Base-by-base conservation (phyloP, 805 yeast genomes). In the Metschnikowia cerradonensis region DNA sequence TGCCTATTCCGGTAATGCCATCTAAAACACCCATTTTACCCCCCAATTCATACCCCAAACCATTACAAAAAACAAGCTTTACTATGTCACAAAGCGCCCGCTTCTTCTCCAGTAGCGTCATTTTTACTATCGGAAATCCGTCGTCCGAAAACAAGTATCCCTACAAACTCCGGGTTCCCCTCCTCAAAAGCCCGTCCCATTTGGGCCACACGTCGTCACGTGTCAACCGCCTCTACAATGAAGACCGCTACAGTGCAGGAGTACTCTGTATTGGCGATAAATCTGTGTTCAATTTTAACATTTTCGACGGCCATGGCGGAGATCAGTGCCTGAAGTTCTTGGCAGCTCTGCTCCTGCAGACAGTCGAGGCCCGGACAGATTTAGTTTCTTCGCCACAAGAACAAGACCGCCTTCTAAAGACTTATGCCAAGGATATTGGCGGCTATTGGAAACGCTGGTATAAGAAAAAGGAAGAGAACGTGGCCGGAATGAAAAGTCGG, bases 281-380 rank as follows among this genome's bases (percentile, higher is more conserved):
- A 22, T 59, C 61, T 10, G 61, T 70, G 17, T 87, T 92, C 69
- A 82, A 81, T 57, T 83, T 88, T 60, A 81, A 82, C 42, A 78
- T 94, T 1, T 90, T 88, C 66, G 99, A 94, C 68, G 99, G 99
- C 8, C 99, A 94, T 68, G 99, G 98, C 6, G 96, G 96, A 20
- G 76, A 75, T 22, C 83, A 84, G 48, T 88, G 96, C 60, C 77
- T 90, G 42, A 76, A 72, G 22, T 86, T 78, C 60, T 71, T 91
- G 11, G 69, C 76, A 19, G 67, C 74, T 3, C 72, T 82, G 49
- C 72, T 94, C 31, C 57, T 82, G 76, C 49, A 64, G 62, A 56
- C 75, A 66, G 59, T 80, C 79, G 63, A 96, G 82, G 40, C 31
- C 22, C 31, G 34, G 20, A 11, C 47, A 13, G 23, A 23, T 31